These are phyloP conservation scores for Acanthamoeba lugdunensis DNA, from an alignment of 208 protist species.

Conservation along the genomic window DNA sequence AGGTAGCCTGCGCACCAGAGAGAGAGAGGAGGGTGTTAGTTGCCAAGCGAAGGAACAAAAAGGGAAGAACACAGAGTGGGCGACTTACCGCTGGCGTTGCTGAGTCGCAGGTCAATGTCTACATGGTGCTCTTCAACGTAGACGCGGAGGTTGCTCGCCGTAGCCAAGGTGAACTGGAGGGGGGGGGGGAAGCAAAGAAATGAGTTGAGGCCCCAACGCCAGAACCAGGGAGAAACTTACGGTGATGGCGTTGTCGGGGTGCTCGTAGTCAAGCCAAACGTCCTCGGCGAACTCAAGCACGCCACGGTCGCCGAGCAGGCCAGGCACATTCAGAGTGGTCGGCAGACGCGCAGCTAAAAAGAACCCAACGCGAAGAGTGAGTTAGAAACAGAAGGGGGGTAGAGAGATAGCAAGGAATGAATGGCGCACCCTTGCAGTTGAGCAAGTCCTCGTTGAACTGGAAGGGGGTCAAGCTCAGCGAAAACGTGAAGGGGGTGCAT, in stretches of 20 bases:
- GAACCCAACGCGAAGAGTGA: neutral
- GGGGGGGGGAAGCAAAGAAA: neutral
- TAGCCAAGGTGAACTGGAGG: conserved; percentile 24
- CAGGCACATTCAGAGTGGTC: conserved; percentile 51
- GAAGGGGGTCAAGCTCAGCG: conserved; percentile 11
- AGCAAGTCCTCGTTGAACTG: conserved; percentile 50
- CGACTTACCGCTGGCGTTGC: conserved; percentile 21
- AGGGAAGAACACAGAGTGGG: no score
- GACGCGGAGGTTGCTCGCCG: conserved; percentile 22
- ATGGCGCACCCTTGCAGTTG: conserved; percentile 31
- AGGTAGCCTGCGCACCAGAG: neutral
- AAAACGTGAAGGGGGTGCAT: conserved; percentile 67
- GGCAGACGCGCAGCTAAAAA: conserved; percentile 29
- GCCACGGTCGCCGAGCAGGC: conserved; percentile 42
- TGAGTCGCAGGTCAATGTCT: conserved; percentile 54
- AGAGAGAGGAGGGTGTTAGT: neutral
- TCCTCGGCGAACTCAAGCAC: conserved; percentile 43
- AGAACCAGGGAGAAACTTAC: neutral
- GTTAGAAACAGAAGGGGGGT: no score
- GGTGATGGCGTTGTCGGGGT: conserved; percentile 13
- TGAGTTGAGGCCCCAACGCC: neutral
- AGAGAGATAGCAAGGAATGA: neutral
- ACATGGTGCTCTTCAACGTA: conserved; percentile 51
- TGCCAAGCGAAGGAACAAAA: neutral
- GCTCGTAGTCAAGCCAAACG: conserved; percentile 21